phyloP scores from a whole-genome alignment of 805 yeast species.

The Groenewaldozyma salmanticensis region DNA sequence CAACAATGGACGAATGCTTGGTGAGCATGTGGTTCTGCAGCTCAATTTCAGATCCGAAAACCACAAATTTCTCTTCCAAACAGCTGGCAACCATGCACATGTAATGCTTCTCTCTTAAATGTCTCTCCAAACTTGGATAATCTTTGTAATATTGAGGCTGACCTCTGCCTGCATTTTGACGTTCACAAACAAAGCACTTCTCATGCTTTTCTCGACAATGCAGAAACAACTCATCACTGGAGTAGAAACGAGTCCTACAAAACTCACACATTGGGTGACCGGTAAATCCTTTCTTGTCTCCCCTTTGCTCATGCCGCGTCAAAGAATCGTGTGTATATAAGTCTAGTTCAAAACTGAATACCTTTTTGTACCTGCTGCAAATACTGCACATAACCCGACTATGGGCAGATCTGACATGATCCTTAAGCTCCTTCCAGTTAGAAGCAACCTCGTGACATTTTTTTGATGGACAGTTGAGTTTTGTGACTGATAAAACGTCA shows the following conservation, averaged over 20 bases:
- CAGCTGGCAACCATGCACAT: slow-evolving; percentile 71
- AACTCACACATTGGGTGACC: slow-evolving; percentile 89
- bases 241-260: slow-evolving; percentile 73
- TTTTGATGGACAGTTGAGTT: slow-evolving; percentile 45
- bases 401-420: slow-evolving; percentile 58
- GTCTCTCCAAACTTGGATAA: slow-evolving; percentile 64
- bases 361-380: slow-evolving; percentile 68
- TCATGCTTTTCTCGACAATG: slow-evolving; percentile 84
- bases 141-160: slow-evolving; percentile 65
- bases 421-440: slow-evolving; percentile 47
- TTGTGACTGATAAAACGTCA: slow-evolving; percentile 43
- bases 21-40: slow-evolving; percentile 78
- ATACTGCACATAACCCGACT: slow-evolving; percentile 58
- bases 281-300: slow-evolving; percentile 64
- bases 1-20: slow-evolving; percentile 61
- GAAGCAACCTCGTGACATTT: slow-evolving; percentile 32
- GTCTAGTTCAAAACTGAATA: slow-evolving; percentile 62
- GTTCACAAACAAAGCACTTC: slow-evolving; percentile 81
- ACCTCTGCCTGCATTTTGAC: slow-evolving; percentile 30
- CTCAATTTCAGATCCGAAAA: slow-evolving; percentile 77
- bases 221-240: slow-evolving; percentile 72
- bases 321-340: slow-evolving; percentile 53
- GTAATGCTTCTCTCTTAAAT: slow-evolving; percentile 65
- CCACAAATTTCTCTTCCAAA: slow-evolving; percentile 84
- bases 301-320: slow-evolving; percentile 58